Conservation (phyloP, 352 stramenopile genomes). For the Globisporangium iwayamae region DNA sequence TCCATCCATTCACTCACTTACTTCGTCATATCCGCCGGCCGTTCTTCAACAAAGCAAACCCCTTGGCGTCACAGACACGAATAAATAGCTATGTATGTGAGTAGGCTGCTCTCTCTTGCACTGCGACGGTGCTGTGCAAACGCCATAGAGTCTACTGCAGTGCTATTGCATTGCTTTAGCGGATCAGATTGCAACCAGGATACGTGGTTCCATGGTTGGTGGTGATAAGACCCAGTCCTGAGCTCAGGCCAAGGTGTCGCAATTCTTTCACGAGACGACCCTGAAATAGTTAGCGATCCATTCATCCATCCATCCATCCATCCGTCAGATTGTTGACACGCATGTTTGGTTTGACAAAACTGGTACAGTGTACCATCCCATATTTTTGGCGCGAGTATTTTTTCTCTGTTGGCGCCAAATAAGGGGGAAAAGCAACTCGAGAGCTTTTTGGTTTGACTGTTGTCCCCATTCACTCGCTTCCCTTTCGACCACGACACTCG, state of each 20-base stretch:
- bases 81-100: neutral
- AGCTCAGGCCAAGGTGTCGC: too few species aligned
- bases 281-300: neutral
- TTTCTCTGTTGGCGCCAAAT: slow-evolving; percentile 1
- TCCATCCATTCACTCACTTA: neutral
- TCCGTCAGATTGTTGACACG: neutral
- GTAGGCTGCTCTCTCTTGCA: neutral
- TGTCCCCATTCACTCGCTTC: neutral
- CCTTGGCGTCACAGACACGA: neutral
- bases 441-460: neutral
- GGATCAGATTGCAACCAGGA: neutral
- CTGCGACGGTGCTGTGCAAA: neutral
- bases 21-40: neutral
- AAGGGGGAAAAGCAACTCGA: neutral
- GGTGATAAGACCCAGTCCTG: neutral
- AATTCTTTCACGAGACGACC: neutral
- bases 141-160: neutral
- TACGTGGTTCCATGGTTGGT: neutral
- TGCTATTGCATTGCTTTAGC: neutral
- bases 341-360: neutral
- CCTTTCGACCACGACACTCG: neutral
- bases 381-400: neutral
- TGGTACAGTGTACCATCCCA: neutral
- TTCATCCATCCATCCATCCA: too few species aligned
- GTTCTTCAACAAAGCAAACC: neutral